Evolutionary conservation across 116 monocot species (phyloP).

Genomic region (Posidonia oceanica): DNA sequence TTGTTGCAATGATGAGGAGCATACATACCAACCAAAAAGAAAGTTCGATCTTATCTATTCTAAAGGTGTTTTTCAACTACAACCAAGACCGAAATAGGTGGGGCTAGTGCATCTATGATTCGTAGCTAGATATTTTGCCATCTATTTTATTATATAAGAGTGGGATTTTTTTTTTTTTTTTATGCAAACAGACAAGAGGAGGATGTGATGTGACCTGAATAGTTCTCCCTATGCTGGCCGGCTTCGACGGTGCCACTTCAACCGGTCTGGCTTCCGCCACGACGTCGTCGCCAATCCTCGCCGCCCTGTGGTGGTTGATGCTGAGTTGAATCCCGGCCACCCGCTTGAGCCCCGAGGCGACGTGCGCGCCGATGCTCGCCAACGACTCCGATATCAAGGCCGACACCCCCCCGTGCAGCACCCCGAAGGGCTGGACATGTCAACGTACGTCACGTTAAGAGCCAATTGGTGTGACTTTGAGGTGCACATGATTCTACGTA

Average conservation of each 20-base stretch:
- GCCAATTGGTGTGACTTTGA: not conserved
- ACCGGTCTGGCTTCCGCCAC: constrained; percentile 46
- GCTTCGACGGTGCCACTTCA: not conserved
- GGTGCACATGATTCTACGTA: not conserved
- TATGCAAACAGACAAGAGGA: not conserved
- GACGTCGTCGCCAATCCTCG: constrained; percentile 27
- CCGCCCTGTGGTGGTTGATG: constrained; percentile 32
- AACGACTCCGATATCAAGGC: constrained; percentile 44
- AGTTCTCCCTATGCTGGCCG: constrained; percentile 19
- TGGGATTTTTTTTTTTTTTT: no score
- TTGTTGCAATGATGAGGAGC: no score
- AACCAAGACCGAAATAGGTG: no score
- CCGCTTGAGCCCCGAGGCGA: constrained; percentile 46
- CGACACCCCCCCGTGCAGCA: constrained; percentile 44
- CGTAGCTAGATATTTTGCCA: no score
- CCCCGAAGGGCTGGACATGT: constrained; percentile 21
- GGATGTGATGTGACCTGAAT: constrained; percentile 33
- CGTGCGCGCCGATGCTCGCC: constrained; percentile 38
- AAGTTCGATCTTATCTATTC: no score
- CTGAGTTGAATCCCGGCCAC: constrained; percentile 47
- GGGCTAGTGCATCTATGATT: no score
- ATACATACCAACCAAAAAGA: no score
- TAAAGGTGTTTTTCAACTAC: no score
- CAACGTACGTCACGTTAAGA: no score
- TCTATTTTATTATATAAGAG: no score